A percentile compares a stretch with the other conserved stretches of the same genome.
Conservation (phyloP, 1,284 basidiomycete species). For the Malassezia pachydermatis region DNA sequence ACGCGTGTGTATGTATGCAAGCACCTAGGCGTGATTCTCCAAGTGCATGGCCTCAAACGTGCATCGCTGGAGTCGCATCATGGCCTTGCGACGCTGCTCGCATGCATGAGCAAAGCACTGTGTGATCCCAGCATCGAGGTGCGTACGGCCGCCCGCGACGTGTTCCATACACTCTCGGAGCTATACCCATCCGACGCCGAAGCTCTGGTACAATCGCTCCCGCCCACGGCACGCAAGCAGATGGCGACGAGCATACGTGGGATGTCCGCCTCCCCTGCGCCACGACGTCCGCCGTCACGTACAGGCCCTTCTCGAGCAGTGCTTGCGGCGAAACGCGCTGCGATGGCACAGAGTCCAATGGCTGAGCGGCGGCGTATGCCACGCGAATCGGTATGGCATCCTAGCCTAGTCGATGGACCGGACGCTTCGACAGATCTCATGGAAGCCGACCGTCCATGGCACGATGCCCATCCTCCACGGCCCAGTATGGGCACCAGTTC, state of each 20-base stretch:
- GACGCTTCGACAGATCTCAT: slow-evolving; percentile 14
- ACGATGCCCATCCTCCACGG: neutral
- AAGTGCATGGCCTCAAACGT: slow-evolving; percentile 37
- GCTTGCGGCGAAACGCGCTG: slow-evolving; percentile 42
- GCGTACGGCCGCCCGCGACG: slow-evolving; percentile 61
- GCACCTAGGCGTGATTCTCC: slow-evolving; percentile 45
- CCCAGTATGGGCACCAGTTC: too few species aligned
- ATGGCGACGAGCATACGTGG: slow-evolving; percentile 64
- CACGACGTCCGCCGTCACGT: slow-evolving; percentile 16
- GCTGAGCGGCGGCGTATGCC: slow-evolving; percentile 9
- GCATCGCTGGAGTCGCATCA: slow-evolving; percentile 50
- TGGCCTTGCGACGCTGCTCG: slow-evolving; percentile 55
- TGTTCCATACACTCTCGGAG: slow-evolving; percentile 70
- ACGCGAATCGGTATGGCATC: slow-evolving; percentile 19
- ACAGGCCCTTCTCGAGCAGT: slow-evolving; percentile 30
- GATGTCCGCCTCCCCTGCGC: slow-evolving; percentile 45
- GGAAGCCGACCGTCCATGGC: slow-evolving; percentile 1
- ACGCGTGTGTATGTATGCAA: slow-evolving; percentile 59
- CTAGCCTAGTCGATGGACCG: slow-evolving; percentile 11
- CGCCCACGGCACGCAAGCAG: slow-evolving; percentile 64
- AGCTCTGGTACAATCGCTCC: slow-evolving; percentile 61
- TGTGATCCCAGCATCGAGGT: slow-evolving; percentile 70
- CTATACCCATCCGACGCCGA: slow-evolving; percentile 65
- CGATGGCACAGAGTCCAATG: slow-evolving; percentile 18
- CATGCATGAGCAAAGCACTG: slow-evolving; percentile 62